Percentiles rank a stretch among this genome's conserved stretches.
phyloP scores from a whole-genome alignment of 352 stramenopile genomes.

The Albugo candida region DNA sequence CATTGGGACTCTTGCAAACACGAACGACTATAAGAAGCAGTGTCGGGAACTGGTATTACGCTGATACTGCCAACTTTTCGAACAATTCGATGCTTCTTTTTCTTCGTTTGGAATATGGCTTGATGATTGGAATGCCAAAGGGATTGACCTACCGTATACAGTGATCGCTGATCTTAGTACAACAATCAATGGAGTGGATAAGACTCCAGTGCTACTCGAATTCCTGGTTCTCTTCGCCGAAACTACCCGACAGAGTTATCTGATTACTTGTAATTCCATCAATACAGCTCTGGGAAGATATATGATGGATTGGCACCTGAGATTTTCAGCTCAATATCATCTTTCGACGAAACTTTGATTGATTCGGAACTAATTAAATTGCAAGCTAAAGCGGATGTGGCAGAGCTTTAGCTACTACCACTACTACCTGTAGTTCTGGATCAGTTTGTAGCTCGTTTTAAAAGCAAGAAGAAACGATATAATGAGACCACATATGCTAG shows the following conservation, averaged over 20 bases:
- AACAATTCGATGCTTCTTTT: too few relatives aligned
- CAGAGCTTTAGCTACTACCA: conserved; percentile 20
- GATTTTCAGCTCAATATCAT: conserved; percentile 41
- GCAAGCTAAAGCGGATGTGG: background rate
- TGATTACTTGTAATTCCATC: conserved; percentile 43
- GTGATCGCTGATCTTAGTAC: conserved; percentile 47
- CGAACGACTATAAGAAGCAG: too few relatives aligned
- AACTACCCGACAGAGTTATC: conserved; percentile 10
- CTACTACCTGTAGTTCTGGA: conserved; percentile 61
- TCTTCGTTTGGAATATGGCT: too few relatives aligned
- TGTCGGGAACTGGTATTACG: too few relatives aligned
- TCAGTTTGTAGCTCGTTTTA: conserved; percentile 65
- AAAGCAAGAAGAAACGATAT: conserved; percentile 60
- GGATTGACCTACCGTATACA: conserved; percentile 5
- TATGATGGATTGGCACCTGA: conserved; percentile 17
- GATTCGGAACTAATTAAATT: conserved; percentile 21
- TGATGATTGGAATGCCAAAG: too few relatives aligned
- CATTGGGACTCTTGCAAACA: too few relatives aligned
- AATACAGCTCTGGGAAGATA: too few relatives aligned
- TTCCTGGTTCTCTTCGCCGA: conserved; percentile 39
- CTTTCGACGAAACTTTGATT: conserved; percentile 61
- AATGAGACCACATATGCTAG: conserved; percentile 49
- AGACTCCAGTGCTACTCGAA: conserved; percentile 58
- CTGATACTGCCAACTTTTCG: too few relatives aligned
- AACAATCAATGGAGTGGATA: conserved; percentile 45